Evolutionary conservation across 768 basidiomycete genomes (phyloP).

Genomic region (Xanthoconium purpureum): DNA sequence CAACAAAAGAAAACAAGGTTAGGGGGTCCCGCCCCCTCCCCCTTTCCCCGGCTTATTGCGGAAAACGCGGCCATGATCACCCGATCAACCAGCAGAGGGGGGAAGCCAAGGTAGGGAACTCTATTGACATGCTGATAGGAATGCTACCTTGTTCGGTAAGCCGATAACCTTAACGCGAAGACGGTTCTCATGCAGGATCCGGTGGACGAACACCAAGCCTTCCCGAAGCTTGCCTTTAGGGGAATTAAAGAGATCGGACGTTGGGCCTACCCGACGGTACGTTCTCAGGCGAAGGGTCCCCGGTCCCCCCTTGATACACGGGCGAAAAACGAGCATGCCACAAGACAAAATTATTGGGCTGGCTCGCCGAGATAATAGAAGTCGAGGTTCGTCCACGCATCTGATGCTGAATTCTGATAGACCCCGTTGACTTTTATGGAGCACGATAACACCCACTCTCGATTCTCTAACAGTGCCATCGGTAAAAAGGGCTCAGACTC

Average conservation of each 20-base stretch:
- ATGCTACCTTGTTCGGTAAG: conserved; percentile 14
- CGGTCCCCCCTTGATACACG: conserved; percentile 2
- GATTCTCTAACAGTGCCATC: too few relatives aligned
- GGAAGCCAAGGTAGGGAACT: conserved; percentile 2
- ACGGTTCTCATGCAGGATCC: conserved; percentile 22
- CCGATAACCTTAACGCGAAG: conserved; percentile 13
- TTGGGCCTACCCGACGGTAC: background rate
- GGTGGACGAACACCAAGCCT: conserved; percentile 4
- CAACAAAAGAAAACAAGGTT: conserved; percentile 18
- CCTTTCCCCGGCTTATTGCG: conserved; percentile 6
- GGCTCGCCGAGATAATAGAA: background rate
- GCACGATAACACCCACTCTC: background rate
- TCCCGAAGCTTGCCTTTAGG: conserved; percentile 6
- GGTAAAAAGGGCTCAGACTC: background rate
- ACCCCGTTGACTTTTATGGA: background rate
- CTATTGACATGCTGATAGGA: conserved; percentile 11
- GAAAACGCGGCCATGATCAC: conserved; percentile 9
- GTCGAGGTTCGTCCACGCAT: background rate
- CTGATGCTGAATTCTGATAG: background rate
- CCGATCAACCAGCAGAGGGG: conserved; percentile 9
- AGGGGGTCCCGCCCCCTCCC: conserved; percentile 6
- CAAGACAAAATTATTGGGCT: background rate
- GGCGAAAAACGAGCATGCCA: background rate
- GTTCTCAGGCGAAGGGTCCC: conserved; percentile 16
- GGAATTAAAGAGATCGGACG: conserved; percentile 6